Evolutionary conservation across 1,284 basidiomycete species (phyloP).

Genomic region (Ganoderma boninense): DNA sequence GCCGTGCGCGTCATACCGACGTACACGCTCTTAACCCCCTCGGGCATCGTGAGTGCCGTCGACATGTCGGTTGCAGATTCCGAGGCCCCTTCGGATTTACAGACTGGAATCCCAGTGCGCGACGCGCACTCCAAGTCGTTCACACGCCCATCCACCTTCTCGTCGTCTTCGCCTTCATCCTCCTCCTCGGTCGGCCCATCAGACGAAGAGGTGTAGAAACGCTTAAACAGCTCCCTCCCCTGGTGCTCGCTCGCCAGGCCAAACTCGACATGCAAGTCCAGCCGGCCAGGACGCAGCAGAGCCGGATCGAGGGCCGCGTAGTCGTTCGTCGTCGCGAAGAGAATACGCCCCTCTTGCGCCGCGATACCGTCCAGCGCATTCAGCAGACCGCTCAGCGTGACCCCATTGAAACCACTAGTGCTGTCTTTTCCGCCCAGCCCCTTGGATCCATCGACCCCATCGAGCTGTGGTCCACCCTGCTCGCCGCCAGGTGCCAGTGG

Average conservation of each 20-base stretch:
- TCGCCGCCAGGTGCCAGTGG: no score
- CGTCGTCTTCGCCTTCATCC: slow-evolving; percentile 25
- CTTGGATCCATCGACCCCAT: neutral
- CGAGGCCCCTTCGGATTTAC: neutral
- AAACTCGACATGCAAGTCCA: slow-evolving; percentile 84
- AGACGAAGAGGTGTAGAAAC: slow-evolving; percentile 57
- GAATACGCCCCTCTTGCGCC: slow-evolving; percentile 78
- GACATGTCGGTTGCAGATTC: neutral
- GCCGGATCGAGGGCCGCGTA: slow-evolving; percentile 74
- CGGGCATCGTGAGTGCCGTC: slow-evolving; percentile 8
- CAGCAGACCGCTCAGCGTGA: slow-evolving; percentile 76
- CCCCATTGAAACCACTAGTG: slow-evolving; percentile 46
- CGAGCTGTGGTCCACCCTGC: neutral
- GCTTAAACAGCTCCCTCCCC: slow-evolving; percentile 66
- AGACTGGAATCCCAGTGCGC: neutral
- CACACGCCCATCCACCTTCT: slow-evolving; percentile 3
- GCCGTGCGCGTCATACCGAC: slow-evolving; percentile 41
- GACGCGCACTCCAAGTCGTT: slow-evolving; percentile 28
- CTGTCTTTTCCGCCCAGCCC: slow-evolving; percentile 12
- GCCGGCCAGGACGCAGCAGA: slow-evolving; percentile 76
- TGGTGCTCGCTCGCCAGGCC: slow-evolving; percentile 72
- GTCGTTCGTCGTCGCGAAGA: slow-evolving; percentile 83
- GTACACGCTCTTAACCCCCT: slow-evolving; percentile 31
- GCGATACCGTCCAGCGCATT: slow-evolving; percentile 81
- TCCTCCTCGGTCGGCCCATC: slow-evolving; percentile 1